Base-by-base conservation (phyloP, 2,329 filamentous ascomycete genomes). In the Cladosporium phlei region DNA sequence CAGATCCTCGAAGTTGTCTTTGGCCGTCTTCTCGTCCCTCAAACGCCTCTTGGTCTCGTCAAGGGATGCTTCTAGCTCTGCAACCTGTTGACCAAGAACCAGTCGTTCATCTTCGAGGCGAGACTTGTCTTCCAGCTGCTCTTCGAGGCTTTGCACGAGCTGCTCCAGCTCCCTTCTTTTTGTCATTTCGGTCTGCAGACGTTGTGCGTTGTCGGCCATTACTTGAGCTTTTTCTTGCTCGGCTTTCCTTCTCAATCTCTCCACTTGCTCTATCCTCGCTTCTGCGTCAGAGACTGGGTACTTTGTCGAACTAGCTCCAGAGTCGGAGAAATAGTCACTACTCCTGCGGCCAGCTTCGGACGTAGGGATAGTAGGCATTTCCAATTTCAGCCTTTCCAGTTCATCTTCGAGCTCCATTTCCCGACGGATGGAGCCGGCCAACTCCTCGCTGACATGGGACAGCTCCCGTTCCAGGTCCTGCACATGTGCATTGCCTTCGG, bases 271-370 rank as follows among this genome's bases (percentile, higher is more conserved):
- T 3, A 76, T 58, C 55, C 75, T 79, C 24, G 67, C 69, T 35
- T 78, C 75, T 11, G 68, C 69, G 50, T 78, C 73, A 37, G 87
- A 84, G 51, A 77, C 71, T 1, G 85, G 83, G 60, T 83, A 85
- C 59, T 88, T 86, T 44, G 87, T 78, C 1, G 88, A 91, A 65
- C 88, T 91, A 48, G 88, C 85, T 24, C 93, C 93, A 5, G 90
- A 95, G 66, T 98, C 93, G 2, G 93, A 98, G 65, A 93, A 98
- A 70, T 98, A 97, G 69, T 98, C 93, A 69, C 93, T 97, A 8
- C 88, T 94, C 51, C 91, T 80, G 64, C 86, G 85, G 53, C 79
- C 82, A 21, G 76, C 62, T n/a, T 60, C 57, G 20, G 54, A 51
- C 59, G 56, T 72, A 14, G 57, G 50, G 62, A 66, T 74, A 69